A percentile compares a stretch with the other conserved stretches of the same genome.
Conservation (phyloP, 2,329 filamentous ascomycete genomes). For the Aspergillus transmontanensis region DNA sequence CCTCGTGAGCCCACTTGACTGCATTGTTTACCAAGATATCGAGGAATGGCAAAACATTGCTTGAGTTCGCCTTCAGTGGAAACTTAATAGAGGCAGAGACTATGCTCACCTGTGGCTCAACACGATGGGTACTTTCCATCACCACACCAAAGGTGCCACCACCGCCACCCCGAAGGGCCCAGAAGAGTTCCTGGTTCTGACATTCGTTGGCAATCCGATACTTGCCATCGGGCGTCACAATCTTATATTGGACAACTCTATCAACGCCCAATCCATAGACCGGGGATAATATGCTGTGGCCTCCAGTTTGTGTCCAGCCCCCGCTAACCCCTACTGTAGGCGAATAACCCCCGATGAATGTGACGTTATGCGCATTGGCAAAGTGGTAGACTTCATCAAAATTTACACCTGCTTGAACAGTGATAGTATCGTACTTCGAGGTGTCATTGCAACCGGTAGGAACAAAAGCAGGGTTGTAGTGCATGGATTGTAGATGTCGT, state of each 20-base stretch:
- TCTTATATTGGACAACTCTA: constrained; percentile 30
- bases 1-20: constrained; percentile 22
- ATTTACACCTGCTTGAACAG: constrained; percentile 31
- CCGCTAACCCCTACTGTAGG: constrained; percentile 24
- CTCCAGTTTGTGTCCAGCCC: constrained; percentile 32
- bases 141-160: constrained; percentile 22
- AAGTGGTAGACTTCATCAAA: constrained; percentile 30
- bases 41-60: constrained; percentile 22
- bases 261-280: constrained; percentile 32
- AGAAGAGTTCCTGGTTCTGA: constrained; percentile 24
- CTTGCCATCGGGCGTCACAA: constrained; percentile 26
- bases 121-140: constrained; percentile 18
- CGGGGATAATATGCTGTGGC: constrained; percentile 32
- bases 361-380: constrained; percentile 27
- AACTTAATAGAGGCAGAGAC: constrained; percentile 20
- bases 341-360: constrained; percentile 25
- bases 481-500: constrained; percentile 27
- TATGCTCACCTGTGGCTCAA: constrained; percentile 14
- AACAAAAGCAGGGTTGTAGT: constrained; percentile 14
- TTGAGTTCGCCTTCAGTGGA: constrained; percentile 10
- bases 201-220: constrained; percentile 19
- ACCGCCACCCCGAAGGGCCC: constrained; percentile 13
- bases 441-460: constrained; percentile 7
- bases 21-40: constrained; percentile 26
- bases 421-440: constrained; percentile 25